phyloP scores from a whole-genome alignment of 306 rosid species.

The Canavalia ensiformis region DNA sequence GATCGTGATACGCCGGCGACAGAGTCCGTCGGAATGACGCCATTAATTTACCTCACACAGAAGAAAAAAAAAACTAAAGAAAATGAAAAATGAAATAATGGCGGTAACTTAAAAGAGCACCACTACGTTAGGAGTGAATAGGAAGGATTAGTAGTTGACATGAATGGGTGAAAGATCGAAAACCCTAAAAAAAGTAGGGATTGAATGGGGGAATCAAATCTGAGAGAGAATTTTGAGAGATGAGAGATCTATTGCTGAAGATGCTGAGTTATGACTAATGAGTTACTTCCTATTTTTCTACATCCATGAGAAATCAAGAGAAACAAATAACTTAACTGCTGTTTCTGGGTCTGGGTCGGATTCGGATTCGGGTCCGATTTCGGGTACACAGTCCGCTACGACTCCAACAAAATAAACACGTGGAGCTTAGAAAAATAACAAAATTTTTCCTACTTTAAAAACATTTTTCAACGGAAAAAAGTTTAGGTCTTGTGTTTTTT shows the following conservation, averaged over 20 bases:
- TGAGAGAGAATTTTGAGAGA: constrained; percentile 42
- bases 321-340: not conserved
- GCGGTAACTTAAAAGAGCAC: not conserved
- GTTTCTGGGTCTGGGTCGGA: not conserved
- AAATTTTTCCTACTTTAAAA: too few relatives aligned
- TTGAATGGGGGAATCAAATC: not conserved
- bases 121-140: constrained; percentile 29
- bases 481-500: too few relatives aligned
- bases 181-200: constrained; percentile 33
- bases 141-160: not conserved
- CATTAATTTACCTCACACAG: constrained; percentile 55
- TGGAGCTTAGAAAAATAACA: too few relatives aligned
- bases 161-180: constrained; percentile 1
- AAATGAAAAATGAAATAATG: not conserved
- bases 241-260: constrained; percentile 46
- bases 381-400: not conserved
- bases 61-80: not conserved
- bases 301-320: not conserved
- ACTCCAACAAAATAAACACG: too few relatives aligned
- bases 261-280: not conserved
- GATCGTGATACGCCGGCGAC: constrained; percentile 85
- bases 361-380: not conserved
- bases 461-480: too few relatives aligned
- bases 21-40: constrained; percentile 90
- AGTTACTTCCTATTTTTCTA: not conserved